A percentile compares a stretch with the other conserved stretches of the same genome.
Evolutionary conservation across 305 asterid genomes (phyloP).

Genomic region (Caryopteris hybrid): DNA sequence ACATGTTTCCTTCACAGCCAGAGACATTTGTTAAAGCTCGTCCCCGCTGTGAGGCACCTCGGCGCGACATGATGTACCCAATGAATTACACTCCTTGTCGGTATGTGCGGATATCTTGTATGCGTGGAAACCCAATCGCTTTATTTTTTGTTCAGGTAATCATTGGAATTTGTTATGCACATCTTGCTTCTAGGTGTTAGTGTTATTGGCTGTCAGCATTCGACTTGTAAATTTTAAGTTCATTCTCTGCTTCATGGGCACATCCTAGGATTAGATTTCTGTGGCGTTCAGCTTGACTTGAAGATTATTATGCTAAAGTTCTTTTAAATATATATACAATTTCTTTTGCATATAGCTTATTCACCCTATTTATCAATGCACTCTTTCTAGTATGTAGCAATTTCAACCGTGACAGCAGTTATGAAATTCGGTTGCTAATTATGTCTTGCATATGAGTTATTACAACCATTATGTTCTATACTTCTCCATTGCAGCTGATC

Average conservation of each 20-base stretch:
- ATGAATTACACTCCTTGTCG: constrained; percentile 92
- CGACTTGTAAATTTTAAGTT: background rate
- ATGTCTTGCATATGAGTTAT: constrained; percentile 6
- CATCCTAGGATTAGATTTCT: background rate
- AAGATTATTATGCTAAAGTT: constrained; percentile 3
- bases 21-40: constrained; percentile 88
- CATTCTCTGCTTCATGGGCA: background rate
- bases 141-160: constrained; percentile 88
- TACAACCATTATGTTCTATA: constrained; percentile 3
- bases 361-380: constrained; percentile 1
- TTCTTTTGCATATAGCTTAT: constrained; percentile 5
- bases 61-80: constrained; percentile 87
- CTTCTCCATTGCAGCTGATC: constrained; percentile 61
- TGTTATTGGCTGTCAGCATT: background rate
- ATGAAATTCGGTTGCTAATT: constrained; percentile 10
- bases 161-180: constrained; percentile 11
- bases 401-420: background rate
- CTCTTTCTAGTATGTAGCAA: constrained; percentile 1
- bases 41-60: constrained; percentile 98
- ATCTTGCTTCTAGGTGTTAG: constrained; percentile 12
- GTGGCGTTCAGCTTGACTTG: constrained; percentile 1
- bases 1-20: constrained; percentile 57
- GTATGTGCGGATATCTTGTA: constrained; percentile 88
- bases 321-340: background rate
- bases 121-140: constrained; percentile 98